These are phyloP conservation scores for Leishmania amazonensis DNA, from an alignment of 208 protist species.

Conservation along the genomic window DNA sequence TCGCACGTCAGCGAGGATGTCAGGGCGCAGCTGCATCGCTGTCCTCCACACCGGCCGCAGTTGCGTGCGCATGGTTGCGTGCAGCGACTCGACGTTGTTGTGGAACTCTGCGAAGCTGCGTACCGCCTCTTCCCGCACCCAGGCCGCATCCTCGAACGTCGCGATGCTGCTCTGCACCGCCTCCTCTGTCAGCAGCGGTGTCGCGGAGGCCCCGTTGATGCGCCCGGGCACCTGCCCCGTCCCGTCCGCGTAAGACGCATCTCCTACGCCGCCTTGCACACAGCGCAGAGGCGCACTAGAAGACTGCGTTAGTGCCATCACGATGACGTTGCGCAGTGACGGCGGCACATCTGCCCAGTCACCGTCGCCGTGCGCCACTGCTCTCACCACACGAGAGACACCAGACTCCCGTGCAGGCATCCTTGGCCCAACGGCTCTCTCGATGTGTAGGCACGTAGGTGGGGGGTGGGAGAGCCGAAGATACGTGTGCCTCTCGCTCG, in stretches of 20 bases:
- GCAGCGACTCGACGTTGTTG: conserved; percentile 76
- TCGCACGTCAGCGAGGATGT: conserved; percentile 39
- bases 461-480: too few relatives aligned
- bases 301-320: conserved; percentile 39
- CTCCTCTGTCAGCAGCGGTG: conserved; percentile 53
- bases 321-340: conserved; percentile 68
- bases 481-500: not conserved
- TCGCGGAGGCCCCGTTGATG: not conserved
- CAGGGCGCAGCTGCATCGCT: conserved; percentile 66
- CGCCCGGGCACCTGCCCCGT: not conserved
- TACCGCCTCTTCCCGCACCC: conserved; percentile 72
- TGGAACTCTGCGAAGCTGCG: conserved; percentile 82
- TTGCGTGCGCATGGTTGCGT: conserved; percentile 54
- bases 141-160: conserved; percentile 77
- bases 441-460: not conserved
- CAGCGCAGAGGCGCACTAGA: conserved; percentile 7
- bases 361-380: conserved; percentile 52
- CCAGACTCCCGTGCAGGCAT: not conserved
- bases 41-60: conserved; percentile 66
- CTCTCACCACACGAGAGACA: conserved; percentile 17
- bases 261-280: not conserved
- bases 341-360: conserved; percentile 75
- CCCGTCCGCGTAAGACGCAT: not conserved
- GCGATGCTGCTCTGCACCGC: conserved; percentile 68
- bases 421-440: not conserved